Conservation (phyloP, 2,329 filamentous ascomycete species). For the Calonectria ilicicola region DNA sequence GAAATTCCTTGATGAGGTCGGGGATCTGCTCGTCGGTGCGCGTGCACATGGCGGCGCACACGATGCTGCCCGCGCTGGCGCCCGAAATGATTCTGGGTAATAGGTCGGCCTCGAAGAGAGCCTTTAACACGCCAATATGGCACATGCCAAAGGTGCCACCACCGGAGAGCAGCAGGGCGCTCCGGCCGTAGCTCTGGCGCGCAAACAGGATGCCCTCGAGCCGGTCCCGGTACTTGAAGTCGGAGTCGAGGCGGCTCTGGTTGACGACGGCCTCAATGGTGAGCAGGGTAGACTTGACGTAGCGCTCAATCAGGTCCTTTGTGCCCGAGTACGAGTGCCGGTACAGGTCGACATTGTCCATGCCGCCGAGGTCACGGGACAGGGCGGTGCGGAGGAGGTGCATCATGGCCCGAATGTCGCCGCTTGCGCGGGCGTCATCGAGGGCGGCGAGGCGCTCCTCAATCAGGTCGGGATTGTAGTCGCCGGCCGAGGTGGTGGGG, state of each 20-base stretch:
- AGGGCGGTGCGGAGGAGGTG: constrained; percentile 84
- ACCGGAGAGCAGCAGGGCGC: constrained; percentile 84
- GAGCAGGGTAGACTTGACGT: constrained; percentile 82
- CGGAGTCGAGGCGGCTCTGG: constrained; percentile 63
- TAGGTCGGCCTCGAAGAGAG: constrained; percentile 79
- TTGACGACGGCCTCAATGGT: constrained; percentile 81
- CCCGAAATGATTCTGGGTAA: constrained; percentile 90
- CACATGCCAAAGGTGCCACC: constrained; percentile 94
- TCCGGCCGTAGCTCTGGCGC: constrained; percentile 86
- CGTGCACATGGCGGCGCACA: constrained; percentile 83
- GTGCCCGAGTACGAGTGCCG: constrained; percentile 87
- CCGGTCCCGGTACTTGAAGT: constrained; percentile 68
- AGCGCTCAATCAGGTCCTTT: constrained; percentile 87
- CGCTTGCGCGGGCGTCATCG: constrained; percentile 77
- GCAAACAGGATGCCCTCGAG: constrained; percentile 78
- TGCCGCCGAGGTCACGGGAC: constrained; percentile 84
- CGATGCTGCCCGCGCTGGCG: constrained; percentile 88
- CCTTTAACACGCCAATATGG: constrained; percentile 88
- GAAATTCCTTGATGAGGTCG: constrained; percentile 75
- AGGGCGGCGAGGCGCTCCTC: constrained; percentile 77
- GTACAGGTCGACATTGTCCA: constrained; percentile 87
- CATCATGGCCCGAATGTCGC: constrained; percentile 82
- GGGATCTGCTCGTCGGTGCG: constrained; percentile 84
- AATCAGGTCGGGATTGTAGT: constrained; percentile 80
- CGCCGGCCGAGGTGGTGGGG: constrained; percentile 58